Evolutionary conservation across 2,329 filamentous ascomycete genomes (phyloP), one percentile per base, ranked within the genome.

Genomic region (Trichoderma atrobrunneum): DNA sequence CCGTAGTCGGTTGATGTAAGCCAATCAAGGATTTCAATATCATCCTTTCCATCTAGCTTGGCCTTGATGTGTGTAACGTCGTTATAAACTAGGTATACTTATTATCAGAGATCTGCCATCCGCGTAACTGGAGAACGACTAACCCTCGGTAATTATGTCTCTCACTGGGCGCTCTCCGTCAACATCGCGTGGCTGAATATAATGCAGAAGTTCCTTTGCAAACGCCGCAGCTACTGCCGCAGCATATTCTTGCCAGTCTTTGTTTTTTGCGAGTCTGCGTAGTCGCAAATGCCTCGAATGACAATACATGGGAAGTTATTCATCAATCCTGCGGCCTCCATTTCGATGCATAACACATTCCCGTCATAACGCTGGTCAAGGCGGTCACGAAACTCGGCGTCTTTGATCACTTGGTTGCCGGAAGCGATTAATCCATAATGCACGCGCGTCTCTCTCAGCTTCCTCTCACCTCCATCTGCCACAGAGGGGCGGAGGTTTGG

Each of bases 1-100:
- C 65, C 64, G 73, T 82, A 84, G 48, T 84, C 77, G 5, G 77
- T 70, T 5, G 76, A 74, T 0, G 82, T 80, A 12, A 87, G 75
- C 85, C 84, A 86, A n/a, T 81, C 65, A 0, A 81, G 75, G 32
- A 83, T 71, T 72, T 34, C 32, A 61, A 24, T 21, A 34, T 61
- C 16, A 36, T 61, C 30, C n/a, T 34, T 24, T 61, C n/a, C 6
- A 36, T 61, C 59, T 2, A 61, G n/a, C 59, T 61, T 36, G n/a
- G 30, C 3, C n/a, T 2, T 1, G 73, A 73, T 43, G 75, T 48
- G n/a, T n/a, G 18, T 14, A n/a, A 30, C 11, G n/a, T 61, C 30
- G 21, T 36, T 7, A 32, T n/a, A 8, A 11, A 51, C 61, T 64
- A n/a, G n/a, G n/a, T n/a, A 54, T 6, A 14, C 14, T 21, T 54